Percentiles rank a stretch among this genome's conserved stretches.
Evolutionary conservation across 2,329 filamentous ascomycete genomes (phyloP).

Genomic region (Sarocladium brachiariae): DNA sequence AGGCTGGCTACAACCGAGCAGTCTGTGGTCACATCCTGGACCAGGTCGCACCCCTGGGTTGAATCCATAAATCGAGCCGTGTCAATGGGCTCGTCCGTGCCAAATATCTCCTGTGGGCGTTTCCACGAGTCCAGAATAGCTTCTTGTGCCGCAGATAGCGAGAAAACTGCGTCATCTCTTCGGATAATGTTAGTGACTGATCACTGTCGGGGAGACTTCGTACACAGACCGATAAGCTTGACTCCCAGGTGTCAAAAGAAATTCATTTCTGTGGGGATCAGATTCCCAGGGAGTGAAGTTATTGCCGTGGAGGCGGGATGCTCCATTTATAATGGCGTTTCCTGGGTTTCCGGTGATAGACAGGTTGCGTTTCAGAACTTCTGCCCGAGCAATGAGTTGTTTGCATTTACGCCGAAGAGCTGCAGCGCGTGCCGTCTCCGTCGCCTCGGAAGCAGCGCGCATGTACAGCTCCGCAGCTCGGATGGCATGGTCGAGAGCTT

Average conservation of each 20-base stretch:
- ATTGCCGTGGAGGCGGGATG: conserved; percentile 74
- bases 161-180: conserved; percentile 63
- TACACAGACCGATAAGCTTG: conserved; percentile 51
- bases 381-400: conserved; percentile 63
- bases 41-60: conserved; percentile 63
- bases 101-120: conserved; percentile 62
- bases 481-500: conserved; percentile 70
- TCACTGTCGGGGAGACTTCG: neutral
- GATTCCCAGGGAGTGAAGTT: conserved; percentile 80
- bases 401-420: conserved; percentile 63
- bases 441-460: conserved; percentile 59
- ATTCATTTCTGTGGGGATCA: conserved; percentile 54
- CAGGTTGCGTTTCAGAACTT: conserved; percentile 58
- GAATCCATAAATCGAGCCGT: conserved; percentile 47
- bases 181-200: neutral
- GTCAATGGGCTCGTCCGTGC: conserved; percentile 17
- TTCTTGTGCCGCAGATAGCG: conserved; percentile 67
- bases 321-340: conserved; percentile 57
- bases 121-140: conserved; percentile 80
- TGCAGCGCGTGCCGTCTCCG: conserved; percentile 54
- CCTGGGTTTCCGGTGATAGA: conserved; percentile 2
- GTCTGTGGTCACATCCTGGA: conserved; percentile 92
- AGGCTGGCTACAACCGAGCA: conserved; percentile 96
- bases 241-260: conserved; percentile 44
- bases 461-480: conserved; percentile 75